Conservation (phyloP, 1,284 basidiomycete genomes). For the Tranzscheliella williamsii region DNA sequence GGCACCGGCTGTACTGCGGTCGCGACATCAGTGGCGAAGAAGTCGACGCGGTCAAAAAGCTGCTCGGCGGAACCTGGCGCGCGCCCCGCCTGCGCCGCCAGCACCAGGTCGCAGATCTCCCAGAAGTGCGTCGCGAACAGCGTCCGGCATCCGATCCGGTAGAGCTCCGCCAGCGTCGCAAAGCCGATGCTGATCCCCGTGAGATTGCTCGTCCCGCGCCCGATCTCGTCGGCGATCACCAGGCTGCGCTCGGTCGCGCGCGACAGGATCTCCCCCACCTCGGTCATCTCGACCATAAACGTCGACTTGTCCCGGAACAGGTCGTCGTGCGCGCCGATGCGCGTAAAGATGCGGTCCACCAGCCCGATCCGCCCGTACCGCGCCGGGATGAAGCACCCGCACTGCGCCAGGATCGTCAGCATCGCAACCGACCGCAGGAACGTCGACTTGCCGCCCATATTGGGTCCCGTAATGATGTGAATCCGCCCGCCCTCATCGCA, state of each 20-base stretch:
- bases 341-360: constrained; percentile 87
- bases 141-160: constrained; percentile 76
- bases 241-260: constrained; percentile 65
- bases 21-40: constrained; percentile 83
- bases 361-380: constrained; percentile 76
- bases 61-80: neutral
- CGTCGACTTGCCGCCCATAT: constrained; percentile 93
- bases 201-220: constrained; percentile 86
- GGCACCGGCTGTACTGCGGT: neutral
- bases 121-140: constrained; percentile 98
- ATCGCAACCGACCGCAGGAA: constrained; percentile 88
- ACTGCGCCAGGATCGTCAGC: constrained; percentile 86
- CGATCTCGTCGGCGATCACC: constrained; percentile 71
- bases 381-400: constrained; percentile 90
- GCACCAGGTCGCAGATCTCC: constrained; percentile 77
- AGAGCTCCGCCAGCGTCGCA: constrained; percentile 81
- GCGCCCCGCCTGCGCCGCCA: neutral
- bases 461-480: constrained; percentile 87
- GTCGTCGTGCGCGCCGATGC: constrained; percentile 95
- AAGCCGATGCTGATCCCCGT: constrained; percentile 93
- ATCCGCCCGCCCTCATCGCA: constrained; percentile 58
- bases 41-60: constrained; percentile 66
- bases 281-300: constrained; percentile 72
- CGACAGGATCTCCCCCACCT: constrained; percentile 67
- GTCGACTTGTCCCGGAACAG: constrained; percentile 88